Conservation (phyloP, 2,329 filamentous ascomycete genomes). For the Hymenoscyphus occultus region DNA sequence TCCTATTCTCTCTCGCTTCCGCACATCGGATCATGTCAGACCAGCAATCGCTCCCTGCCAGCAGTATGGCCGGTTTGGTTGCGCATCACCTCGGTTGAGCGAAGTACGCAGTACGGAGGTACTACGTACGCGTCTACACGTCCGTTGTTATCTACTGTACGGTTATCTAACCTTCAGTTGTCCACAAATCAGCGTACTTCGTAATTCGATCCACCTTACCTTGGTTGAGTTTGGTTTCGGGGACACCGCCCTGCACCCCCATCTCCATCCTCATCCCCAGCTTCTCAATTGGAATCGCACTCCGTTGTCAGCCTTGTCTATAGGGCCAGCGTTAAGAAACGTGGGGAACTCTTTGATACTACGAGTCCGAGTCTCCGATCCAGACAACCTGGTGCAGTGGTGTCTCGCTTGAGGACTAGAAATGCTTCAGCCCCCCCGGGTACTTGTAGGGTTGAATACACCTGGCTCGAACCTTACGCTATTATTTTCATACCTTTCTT, state of each 20-base stretch:
- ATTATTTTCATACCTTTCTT: neutral
- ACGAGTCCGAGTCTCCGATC: too few species aligned
- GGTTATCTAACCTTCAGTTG: neutral
- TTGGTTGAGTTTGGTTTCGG: conserved; percentile 5
- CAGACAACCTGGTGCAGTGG: neutral
- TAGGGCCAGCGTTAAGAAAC: conserved; percentile 7
- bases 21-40: too few species aligned
- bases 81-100: too few species aligned
- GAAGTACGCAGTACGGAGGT: too few species aligned
- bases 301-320: conserved; percentile 3
- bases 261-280: conserved; percentile 1
- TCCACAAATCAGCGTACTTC: neutral
- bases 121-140: too few species aligned
- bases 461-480: neutral
- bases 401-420: neutral
- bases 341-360: neutral
- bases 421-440: neutral
- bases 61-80: too few species aligned
- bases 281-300: neutral
- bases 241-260: neutral
- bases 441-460: neutral
- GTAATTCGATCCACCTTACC: neutral
- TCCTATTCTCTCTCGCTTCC: too few species aligned
- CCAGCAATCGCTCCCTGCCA: too few species aligned
- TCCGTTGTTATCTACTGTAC: too few species aligned